Evolutionary conservation across 2,329 filamentous ascomycete species (phyloP).

Genomic region (Calonectria leucothoes): DNA sequence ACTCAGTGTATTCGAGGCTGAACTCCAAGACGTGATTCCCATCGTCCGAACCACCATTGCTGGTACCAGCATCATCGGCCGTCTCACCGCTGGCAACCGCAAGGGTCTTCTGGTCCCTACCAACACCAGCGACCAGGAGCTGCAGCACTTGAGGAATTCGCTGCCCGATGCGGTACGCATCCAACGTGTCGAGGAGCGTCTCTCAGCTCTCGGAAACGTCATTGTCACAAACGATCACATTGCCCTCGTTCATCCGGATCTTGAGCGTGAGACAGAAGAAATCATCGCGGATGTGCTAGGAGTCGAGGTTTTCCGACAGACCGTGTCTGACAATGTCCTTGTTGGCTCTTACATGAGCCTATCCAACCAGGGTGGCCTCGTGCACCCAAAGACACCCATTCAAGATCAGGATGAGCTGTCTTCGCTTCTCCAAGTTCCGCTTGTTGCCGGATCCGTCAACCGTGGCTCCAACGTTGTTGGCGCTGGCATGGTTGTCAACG

Average conservation of each 20-base stretch:
- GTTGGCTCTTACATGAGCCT: conserved; percentile 97
- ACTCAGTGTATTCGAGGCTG: conserved; percentile 90
- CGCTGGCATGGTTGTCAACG: conserved; percentile 72
- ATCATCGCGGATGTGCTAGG: conserved; percentile 95
- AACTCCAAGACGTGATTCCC: conserved; percentile 96
- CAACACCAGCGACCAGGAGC: conserved; percentile 95
- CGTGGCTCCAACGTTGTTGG: conserved; percentile 95
- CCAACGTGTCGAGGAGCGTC: conserved; percentile 95
- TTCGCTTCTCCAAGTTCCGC: conserved; percentile 91
- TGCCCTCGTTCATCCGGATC: conserved; percentile 93
- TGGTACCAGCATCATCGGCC: conserved; percentile 94
- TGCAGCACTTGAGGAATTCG: conserved; percentile 95
- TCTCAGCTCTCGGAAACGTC: conserved; percentile 96
- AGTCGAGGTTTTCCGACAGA: conserved; percentile 92
- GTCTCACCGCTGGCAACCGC: conserved; percentile 95
- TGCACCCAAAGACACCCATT: conserved; percentile 96
- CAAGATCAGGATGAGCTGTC: conserved; percentile 98
- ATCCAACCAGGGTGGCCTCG: conserved; percentile 94
- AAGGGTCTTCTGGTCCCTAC: conserved; percentile 97
- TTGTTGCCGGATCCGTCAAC: conserved; percentile 95
- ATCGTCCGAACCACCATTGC: conserved; percentile 98
- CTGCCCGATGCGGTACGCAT: conserved; percentile 93
- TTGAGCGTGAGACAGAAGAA: conserved; percentile 98
- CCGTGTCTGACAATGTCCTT: conserved; percentile 95
- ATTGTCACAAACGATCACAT: conserved; percentile 98